Conservation (phyloP, 2,329 filamentous ascomycete genomes). For the Pseudocercospora macadamiae region DNA sequence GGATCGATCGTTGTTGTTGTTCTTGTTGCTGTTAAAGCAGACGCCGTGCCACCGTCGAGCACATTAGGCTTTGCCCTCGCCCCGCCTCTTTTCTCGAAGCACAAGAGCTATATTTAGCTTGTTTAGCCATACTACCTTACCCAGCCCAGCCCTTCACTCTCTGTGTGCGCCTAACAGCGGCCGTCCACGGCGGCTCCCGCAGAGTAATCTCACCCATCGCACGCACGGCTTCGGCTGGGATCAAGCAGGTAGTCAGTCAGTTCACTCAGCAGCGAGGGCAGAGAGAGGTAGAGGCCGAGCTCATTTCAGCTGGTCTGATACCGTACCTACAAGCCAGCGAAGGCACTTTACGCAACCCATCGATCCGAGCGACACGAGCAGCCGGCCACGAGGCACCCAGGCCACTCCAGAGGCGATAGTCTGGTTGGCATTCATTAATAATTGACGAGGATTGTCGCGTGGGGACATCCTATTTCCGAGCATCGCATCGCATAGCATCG, state of each 20-base stretch:
- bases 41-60: not conserved
- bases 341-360: not conserved
- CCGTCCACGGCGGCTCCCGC: constrained; percentile 14
- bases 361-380: not conserved
- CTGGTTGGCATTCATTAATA: constrained; percentile 2
- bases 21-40: not conserved
- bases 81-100: not conserved
- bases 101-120: not conserved
- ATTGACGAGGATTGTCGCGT: constrained; percentile 3
- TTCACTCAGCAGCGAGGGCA: not conserved
- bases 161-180: constrained; percentile 3
- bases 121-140: not conserved
- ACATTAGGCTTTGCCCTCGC: not conserved
- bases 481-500: not conserved
- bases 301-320: constrained; percentile 18
- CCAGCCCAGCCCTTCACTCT: not conserved
- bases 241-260: not conserved
- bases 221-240: not conserved
- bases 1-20: constrained; percentile 1
- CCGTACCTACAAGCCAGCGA: not conserved
- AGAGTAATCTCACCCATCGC: constrained; percentile 11
- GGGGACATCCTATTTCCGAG: not conserved
- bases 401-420: not conserved
- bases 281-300: not conserved
- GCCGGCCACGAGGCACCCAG: not conserved